Evolutionary conservation across 352 stramenopile genomes (phyloP).

Genomic region (Hyaloperonospora arabidopsidis): DNA sequence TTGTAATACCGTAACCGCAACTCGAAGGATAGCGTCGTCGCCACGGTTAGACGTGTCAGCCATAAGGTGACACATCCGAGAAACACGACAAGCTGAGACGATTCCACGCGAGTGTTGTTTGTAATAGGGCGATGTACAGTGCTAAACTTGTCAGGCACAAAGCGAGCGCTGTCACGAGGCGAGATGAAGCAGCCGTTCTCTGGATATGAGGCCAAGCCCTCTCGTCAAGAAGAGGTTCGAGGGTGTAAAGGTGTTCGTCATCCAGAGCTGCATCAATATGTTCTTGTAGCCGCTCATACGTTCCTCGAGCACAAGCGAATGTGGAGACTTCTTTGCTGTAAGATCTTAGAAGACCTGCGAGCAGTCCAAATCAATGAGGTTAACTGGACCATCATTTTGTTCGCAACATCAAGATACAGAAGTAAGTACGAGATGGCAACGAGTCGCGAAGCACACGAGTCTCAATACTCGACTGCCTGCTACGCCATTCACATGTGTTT

Average conservation of each 20-base stretch:
- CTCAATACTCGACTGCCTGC: conserved; percentile 2
- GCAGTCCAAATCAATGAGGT: conserved; percentile 15
- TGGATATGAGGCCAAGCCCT: conserved; percentile 44
- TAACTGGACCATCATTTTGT: conserved; percentile 3
- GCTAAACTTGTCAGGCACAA: no score
- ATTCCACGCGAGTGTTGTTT: conserved; percentile 21
- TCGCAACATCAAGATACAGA: conserved; percentile 5
- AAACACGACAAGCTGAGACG: no score
- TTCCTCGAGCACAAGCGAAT: conserved; percentile 9
- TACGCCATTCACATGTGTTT: conserved; percentile 15
- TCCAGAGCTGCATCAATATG: conserved; percentile 19
- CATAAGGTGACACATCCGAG: no score
- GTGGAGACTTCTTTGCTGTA: not conserved
- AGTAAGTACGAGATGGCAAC: not conserved
- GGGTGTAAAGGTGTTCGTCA: conserved; percentile 67
- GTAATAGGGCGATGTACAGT: conserved; percentile 40
- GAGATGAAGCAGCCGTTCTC: conserved; percentile 60
- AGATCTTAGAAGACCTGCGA: conserved; percentile 1
- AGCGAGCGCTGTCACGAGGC: conserved; percentile 46
- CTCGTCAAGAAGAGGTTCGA: conserved; percentile 45
- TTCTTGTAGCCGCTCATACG: conserved; percentile 29
- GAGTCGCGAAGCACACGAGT: conserved; percentile 4
- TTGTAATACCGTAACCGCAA: no score
- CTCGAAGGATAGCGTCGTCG: no score
- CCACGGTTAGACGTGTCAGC: no score